Base-by-base conservation (phyloP, 208 protist genomes). In the Leishmania gerbilli region DNA sequence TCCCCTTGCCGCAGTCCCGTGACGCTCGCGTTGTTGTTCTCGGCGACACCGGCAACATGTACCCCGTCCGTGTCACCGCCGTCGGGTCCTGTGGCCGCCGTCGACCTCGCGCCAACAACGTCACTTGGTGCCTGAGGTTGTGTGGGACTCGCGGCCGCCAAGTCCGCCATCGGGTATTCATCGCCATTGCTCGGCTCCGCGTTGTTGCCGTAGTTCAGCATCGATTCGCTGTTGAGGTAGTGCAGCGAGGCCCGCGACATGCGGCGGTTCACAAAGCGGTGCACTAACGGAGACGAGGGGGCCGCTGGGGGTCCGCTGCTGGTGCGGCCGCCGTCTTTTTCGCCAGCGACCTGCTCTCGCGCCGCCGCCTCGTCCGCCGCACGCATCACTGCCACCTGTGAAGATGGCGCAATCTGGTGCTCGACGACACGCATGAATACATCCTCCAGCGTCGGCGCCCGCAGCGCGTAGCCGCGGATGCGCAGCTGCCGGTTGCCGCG, bases 401-500 rank as follows among this genome's bases (percentile, higher is more conserved):
- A 37, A 8, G 21, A 53, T 9, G 80, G 42, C n/a, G 76, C 45
- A 15, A 81, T 60, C n/a, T 79, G 76, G 40, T 86, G 64, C 64
- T 88, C 79, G 6, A 87, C 74, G 45, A 96, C 83, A 17, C 78
- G 80, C 72, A 97, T 47, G 65, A 97, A 96, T 15, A 96, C 90
- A 64, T 96, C 89, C 82, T 97, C 93, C 34, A 97, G 79, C 49
- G 96, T 96, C 6, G 90, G 83, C 8, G 87, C 90, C 65, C 81
- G 83, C 31, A 97, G 56, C 37, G 91, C 74, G 79, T 90, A 95
- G 51, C 81, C 79, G 65, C 82, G 74, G 45, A 97, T 84, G 62
- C 87, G 83, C 42, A 88, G 21, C 42, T 76, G 68, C 37, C 47
- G 24, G 19, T 87, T 89, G 45, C 77, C 85, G 40, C 69, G 24